phyloP scores from a whole-genome alignment of 106 monocot species.

The Xerophyta viscosa region DNA sequence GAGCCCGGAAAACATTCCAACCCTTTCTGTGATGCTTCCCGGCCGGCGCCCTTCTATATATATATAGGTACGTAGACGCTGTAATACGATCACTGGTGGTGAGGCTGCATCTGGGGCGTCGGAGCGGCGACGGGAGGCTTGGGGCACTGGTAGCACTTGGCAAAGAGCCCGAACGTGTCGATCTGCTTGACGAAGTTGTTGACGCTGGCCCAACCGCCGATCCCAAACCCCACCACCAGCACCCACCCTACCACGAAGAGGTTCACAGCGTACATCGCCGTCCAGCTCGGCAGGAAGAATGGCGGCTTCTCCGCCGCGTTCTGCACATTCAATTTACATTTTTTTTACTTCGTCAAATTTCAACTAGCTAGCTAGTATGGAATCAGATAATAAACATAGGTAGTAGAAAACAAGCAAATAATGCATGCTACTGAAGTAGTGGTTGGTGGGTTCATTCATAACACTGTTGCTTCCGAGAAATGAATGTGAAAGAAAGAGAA shows the following conservation, averaged over 20 bases:
- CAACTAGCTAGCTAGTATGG: too few species aligned
- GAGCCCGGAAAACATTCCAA: not conserved
- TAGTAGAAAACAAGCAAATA: too few species aligned
- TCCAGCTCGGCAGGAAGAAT: slow-evolving; percentile 70
- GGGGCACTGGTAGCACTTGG: slow-evolving; percentile 66
- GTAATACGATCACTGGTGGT: too few species aligned
- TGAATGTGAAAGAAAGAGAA: too few species aligned
- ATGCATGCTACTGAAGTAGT: too few species aligned
- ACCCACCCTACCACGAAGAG: slow-evolving; percentile 78
- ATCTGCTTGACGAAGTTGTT: slow-evolving; percentile 61
- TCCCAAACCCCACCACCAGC: slow-evolving; percentile 67
- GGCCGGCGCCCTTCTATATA: not conserved
- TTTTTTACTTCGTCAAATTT: too few species aligned
- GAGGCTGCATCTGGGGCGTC: not conserved
- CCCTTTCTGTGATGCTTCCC: too few species aligned
- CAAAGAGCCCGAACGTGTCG: slow-evolving; percentile 61
- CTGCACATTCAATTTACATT: too few species aligned
- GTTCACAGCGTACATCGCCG: slow-evolving; percentile 64
- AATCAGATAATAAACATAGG: too few species aligned
- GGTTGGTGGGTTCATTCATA: too few species aligned
- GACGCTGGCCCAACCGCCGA: slow-evolving; percentile 74
- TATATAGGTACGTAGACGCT: not conserved
- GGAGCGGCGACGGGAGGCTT: slow-evolving; percentile 5
- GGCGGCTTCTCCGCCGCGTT: slow-evolving; percentile 87
- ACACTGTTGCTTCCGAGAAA: too few species aligned